These are phyloP conservation scores for Mrakia blollopis DNA, from an alignment of 768 basidiomycete species.

Conservation along the genomic window DNA sequence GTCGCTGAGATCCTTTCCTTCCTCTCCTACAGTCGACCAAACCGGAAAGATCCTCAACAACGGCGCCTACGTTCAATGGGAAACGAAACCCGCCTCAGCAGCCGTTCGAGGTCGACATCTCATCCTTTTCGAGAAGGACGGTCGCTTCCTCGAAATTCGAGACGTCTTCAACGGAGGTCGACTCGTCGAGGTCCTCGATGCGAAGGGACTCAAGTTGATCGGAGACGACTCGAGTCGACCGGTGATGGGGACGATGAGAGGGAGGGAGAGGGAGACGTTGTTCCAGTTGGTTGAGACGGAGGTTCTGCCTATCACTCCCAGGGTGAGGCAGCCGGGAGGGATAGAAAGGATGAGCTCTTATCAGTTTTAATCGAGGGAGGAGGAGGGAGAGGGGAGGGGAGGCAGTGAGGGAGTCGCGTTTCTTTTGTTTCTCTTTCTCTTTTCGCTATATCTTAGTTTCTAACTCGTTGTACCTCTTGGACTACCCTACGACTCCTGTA, in stretches of 20 bases:
- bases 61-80: constrained; percentile 30
- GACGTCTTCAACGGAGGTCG: constrained; percentile 12
- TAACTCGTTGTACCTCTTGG: too few species aligned
- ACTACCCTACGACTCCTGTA: too few species aligned
- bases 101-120: constrained; percentile 20
- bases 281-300: constrained; percentile 12
- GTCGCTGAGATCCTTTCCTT: too few species aligned
- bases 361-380: background rate
- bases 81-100: constrained; percentile 14
- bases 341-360: background rate
- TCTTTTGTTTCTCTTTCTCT: background rate
- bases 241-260: background rate
- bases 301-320: background rate
- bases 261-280: background rate
- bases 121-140: constrained; percentile 24
- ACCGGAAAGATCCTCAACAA: constrained; percentile 11
- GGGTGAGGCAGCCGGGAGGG: background rate
- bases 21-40: background rate
- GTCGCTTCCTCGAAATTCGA: constrained; percentile 18
- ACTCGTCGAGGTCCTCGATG: constrained; percentile 11
- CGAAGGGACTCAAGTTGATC: background rate
- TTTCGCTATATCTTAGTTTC: background rate
- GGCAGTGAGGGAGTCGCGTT: background rate
- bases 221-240: constrained; percentile 13
- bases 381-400: background rate